Evolutionary conservation across 2,329 filamentous ascomycete genomes (phyloP).

Genomic region (Calonectria crousiana): DNA sequence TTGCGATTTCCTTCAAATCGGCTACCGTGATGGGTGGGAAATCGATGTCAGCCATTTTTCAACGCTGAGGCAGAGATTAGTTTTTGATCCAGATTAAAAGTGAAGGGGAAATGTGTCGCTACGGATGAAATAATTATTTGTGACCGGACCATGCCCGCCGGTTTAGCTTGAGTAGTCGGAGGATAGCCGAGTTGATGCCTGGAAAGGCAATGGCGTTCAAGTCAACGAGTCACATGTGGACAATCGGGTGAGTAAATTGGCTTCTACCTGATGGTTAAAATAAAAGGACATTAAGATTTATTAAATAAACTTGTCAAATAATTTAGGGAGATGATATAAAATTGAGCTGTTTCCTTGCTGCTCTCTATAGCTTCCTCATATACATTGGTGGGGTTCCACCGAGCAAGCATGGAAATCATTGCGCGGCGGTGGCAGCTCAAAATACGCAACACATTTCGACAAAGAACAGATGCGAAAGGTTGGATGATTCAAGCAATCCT

Average conservation of each 20-base stretch:
- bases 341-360: background rate
- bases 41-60: background rate
- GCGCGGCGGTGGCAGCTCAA: background rate
- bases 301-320: background rate
- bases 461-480: background rate
- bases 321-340: background rate
- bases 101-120: background rate
- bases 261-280: too few relatives aligned
- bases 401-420: background rate
- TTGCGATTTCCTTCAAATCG: constrained; percentile 28
- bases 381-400: background rate
- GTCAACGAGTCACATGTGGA: background rate
- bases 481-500: background rate
- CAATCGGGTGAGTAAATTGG: background rate
- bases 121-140: background rate
- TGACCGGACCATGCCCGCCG: background rate
- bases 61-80: background rate
- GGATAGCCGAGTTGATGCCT: background rate
- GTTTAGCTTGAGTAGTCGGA: background rate
- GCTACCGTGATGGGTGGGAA: constrained; percentile 30
- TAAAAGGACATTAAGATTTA: background rate
- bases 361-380: background rate
- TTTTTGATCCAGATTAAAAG: background rate
- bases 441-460: background rate
- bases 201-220: too few relatives aligned